A percentile compares a stretch with the other conserved stretches of the same genome.
Conservation (phyloP, 2,329 filamentous ascomycete genomes). For the Pseudocercospora musae region DNA sequence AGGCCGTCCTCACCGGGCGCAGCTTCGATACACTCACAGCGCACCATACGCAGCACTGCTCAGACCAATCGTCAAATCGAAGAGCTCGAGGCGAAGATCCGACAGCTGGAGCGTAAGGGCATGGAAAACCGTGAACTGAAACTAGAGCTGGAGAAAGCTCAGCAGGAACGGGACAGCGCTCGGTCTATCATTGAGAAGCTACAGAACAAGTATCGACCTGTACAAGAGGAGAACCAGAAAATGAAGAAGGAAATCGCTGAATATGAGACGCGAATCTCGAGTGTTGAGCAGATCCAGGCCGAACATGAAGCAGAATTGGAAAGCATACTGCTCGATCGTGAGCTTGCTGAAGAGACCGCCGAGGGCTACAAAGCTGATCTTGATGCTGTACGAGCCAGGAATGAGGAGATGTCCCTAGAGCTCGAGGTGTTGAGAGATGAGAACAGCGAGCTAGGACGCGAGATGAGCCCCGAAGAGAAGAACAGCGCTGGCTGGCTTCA, state of each 20-base stretch:
- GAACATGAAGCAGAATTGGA: constrained; percentile 85
- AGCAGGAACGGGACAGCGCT: constrained; percentile 73
- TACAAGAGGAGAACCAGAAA: constrained; percentile 74
- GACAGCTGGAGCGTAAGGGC: constrained; percentile 82
- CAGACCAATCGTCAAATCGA: constrained; percentile 68
- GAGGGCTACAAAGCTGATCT: constrained; percentile 79
- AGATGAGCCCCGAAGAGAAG: constrained; percentile 84
- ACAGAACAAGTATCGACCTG: constrained; percentile 81
- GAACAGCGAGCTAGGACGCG: constrained; percentile 76
- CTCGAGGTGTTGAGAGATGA: constrained; percentile 84
- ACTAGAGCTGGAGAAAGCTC: constrained; percentile 71
- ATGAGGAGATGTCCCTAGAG: constrained; percentile 84
- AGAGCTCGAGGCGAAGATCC: constrained; percentile 82
- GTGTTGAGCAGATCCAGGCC: constrained; percentile 69
- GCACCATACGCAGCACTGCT: constrained; percentile 44
- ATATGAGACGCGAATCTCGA: constrained; percentile 64
- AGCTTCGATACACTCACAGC: constrained; percentile 31
- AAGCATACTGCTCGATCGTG: constrained; percentile 81
- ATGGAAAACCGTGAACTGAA: constrained; percentile 81
- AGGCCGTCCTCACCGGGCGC: constrained; percentile 34
- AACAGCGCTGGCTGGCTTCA: constrained; percentile 85
- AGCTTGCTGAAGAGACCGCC: constrained; percentile 93
- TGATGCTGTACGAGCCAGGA: constrained; percentile 68
- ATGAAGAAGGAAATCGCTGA: constrained; percentile 76
- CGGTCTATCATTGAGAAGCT: constrained; percentile 86